Base-by-base conservation (phyloP, 202 grass and related monocot genomes). In the Miscanthus sacchariflorus region DNA sequence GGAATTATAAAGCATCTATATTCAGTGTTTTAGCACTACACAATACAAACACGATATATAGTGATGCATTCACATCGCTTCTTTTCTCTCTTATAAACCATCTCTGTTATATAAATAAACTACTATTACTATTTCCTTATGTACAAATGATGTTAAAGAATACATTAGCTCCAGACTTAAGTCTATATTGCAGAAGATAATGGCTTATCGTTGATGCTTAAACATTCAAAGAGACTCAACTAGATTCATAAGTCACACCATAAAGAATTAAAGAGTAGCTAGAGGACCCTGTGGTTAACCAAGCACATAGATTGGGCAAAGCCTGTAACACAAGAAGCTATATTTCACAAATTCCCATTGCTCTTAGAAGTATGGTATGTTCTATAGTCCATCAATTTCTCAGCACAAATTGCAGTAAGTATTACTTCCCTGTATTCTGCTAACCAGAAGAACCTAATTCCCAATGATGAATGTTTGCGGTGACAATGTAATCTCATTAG, bases 221-320 rank as follows among this genome's bases (percentile, higher is more conserved):
- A 50, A 85, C 19, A 85, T 52, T 76, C 43, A 75, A 12, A 81
- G 46, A 77, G 42, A 72, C 50, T 18, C 54, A 82, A 86, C 15
- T 77, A 21, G 11, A 81, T 58, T 4, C 58, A 81, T 40, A 74
- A 44, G 73, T 35, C 14, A 74, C 10, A 74, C 21, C 54, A 25
- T 23, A 54, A 45, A 83, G 19, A 44, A 28, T 63, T 33, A 52
- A 35, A 83, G 14, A 58, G 39, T 48, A 77, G 39, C 61, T 58
- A 66, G 48, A 56, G 46, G 4, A 44, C 10, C 27, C 24, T 68
- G 12, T 40, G 17, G 70, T 59, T 54, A 68, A 71, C 12, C 63
- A 68, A 68, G 72, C 46, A 42, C 61, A 73, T 43, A 74, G 14
- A 74, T 64, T 74, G 5, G 61, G 24, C 3, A 46, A 74, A 45